phyloP scores from a whole-genome alignment of 371 early-diverging fungal genomes.

The Circinella minor region DNA sequence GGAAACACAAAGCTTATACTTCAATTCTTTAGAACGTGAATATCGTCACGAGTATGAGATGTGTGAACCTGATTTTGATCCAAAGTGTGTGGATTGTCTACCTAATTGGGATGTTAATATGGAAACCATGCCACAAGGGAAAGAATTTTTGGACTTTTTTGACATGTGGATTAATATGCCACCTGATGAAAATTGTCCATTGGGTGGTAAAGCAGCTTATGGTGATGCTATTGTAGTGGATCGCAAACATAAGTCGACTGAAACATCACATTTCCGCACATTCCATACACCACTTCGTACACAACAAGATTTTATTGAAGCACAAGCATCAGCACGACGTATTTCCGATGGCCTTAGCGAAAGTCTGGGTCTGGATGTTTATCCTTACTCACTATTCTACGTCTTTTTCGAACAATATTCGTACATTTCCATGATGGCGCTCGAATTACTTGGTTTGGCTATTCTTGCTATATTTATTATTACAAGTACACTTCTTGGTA shows the following conservation, averaged over 20 bases:
- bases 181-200: slow-evolving; percentile 69
- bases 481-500: slow-evolving; percentile 62
- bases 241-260: slow-evolving; percentile 36
- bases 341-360: slow-evolving; percentile 63
- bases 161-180: slow-evolving; percentile 59
- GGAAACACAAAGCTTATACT: slow-evolving; percentile 18
- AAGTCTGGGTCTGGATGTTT: slow-evolving; percentile 58
- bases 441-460: slow-evolving; percentile 58
- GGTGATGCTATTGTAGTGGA: slow-evolving; percentile 58
- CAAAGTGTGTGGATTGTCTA: slow-evolving; percentile 60
- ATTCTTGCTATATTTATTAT: slow-evolving; percentile 66
- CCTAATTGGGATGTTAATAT: slow-evolving; percentile 61
- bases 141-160: slow-evolving; percentile 60
- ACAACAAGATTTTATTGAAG: slow-evolving; percentile 72
- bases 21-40: slow-evolving; percentile 11
- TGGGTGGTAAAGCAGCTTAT: slow-evolving; percentile 78
- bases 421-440: slow-evolving; percentile 61
- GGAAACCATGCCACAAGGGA: slow-evolving; percentile 64
- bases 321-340: slow-evolving; percentile 65
- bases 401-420: slow-evolving; percentile 82
- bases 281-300: slow-evolving; percentile 68
- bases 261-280: slow-evolving; percentile 72
- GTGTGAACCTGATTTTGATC: slow-evolving; percentile 64
- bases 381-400: slow-evolving; percentile 78
- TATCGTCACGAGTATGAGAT: slow-evolving; percentile 4